Percentiles rank a stretch among this genome's conserved stretches.
phyloP scores from a whole-genome alignment of 148 eudicot genomes.

The Mesembryanthemum crystallinum region DNA sequence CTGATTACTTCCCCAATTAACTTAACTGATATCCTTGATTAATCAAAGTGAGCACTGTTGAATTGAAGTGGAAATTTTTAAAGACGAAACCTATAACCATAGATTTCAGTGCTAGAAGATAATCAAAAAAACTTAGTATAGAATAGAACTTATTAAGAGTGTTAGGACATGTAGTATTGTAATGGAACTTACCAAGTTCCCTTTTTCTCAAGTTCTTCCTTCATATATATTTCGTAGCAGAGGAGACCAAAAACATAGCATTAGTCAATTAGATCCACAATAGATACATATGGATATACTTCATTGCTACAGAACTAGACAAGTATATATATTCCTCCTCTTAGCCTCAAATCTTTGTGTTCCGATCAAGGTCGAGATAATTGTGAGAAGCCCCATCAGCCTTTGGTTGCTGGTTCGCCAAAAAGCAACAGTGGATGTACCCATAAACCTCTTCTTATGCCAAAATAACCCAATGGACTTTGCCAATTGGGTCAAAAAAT shows the following conservation, averaged over 20 bases:
- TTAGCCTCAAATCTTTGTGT: constrained; percentile 2
- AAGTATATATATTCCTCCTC: constrained; percentile 5
- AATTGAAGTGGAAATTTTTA: no score
- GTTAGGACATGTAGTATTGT: neutral
- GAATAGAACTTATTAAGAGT: neutral
- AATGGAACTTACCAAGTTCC: neutral
- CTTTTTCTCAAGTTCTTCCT: neutral
- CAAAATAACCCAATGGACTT: constrained; percentile 27
- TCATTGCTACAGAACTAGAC: neutral
- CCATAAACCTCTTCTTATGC: constrained; percentile 22
- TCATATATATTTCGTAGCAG: neutral
- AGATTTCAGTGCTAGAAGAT: no score
- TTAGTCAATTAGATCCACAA: constrained; percentile 8
- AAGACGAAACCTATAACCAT: no score
- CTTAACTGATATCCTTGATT: no score
- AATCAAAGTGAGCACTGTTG: no score
- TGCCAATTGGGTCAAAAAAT: constrained; percentile 29
- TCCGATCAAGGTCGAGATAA: constrained; percentile 4
- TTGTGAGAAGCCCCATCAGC: constrained; percentile 18
- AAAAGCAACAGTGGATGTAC: constrained; percentile 20
- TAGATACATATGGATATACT: neutral
- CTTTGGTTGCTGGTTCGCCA: constrained; percentile 16
- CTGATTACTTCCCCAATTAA: no score
- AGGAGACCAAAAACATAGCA: constrained; percentile 8
- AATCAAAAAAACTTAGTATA: no score